These are phyloP conservation scores for Emmonsia crescens DNA, from an alignment of 2,329 filamentous ascomycete genomes.

Conservation along the genomic window DNA sequence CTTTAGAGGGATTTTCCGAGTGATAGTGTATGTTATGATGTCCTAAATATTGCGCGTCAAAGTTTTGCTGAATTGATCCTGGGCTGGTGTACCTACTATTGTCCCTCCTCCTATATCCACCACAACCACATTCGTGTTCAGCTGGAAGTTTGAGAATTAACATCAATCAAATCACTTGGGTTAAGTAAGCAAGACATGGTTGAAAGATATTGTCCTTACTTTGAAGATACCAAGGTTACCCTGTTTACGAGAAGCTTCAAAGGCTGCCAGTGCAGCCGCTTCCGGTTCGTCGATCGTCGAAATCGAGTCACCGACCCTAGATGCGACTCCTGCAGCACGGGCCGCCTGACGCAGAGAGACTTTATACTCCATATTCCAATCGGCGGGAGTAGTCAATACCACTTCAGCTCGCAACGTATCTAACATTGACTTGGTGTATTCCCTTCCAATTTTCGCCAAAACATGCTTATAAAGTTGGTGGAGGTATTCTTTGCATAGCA, in stretches of 20 bases:
- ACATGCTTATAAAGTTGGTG: constrained; percentile 8
- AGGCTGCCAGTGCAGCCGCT: constrained; percentile 12
- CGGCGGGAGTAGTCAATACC: constrained; percentile 14
- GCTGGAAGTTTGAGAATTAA: not conserved
- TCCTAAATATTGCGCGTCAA: constrained; percentile 8
- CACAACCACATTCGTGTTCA: constrained; percentile 7
- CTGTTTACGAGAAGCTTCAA: not conserved
- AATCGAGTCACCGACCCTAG: constrained; percentile 8
- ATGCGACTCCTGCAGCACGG: constrained; percentile 10
- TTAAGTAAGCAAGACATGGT: not conserved
- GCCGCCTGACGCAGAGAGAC: constrained; percentile 8
- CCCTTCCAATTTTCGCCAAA: constrained; percentile 1
- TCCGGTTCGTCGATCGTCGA: constrained; percentile 14
- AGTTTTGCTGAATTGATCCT: not conserved
- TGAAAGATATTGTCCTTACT: not conserved
- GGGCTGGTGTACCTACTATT: constrained; percentile 2
- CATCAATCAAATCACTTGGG: not conserved
- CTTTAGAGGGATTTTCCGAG: not conserved
- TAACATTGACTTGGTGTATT: not conserved
- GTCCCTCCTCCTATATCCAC: constrained; percentile 17
- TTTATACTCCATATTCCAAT: constrained; percentile 10
- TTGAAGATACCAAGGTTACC: not conserved
- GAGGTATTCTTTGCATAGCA: constrained; percentile 4
- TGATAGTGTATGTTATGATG: constrained; percentile 7
- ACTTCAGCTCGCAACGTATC: constrained; percentile 7